Evolutionary conservation across 1,284 basidiomycete species (phyloP), one percentile per base, ranked within the genome.

Genomic region (Puccinia novopanici): DNA sequence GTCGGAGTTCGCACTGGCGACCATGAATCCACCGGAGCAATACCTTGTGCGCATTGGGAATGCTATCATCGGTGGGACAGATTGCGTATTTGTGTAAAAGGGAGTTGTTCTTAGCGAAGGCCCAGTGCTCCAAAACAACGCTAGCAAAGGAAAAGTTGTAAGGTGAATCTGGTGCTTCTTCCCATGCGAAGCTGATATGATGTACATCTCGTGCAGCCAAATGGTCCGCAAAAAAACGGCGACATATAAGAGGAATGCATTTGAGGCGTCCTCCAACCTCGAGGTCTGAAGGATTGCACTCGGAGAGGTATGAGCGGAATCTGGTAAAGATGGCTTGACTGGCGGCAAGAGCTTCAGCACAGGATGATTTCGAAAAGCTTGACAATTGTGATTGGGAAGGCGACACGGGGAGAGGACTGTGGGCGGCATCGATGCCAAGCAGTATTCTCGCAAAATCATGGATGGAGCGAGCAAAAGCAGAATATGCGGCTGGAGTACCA

Each of bases 151-250:
- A 67, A n/a, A 15, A 5, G 63, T 67, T 67, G 37, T 67, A 67
- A n/a, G 63, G 63, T 9, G 34, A 67, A 48, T 17, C 63, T 42
- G 63, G 63, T 19, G 42, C 24, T 67, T 42, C 37, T 10, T 42
- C 63, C 63, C 63, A 67, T 9, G 34, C 63, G 45, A 67, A 67
- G 17, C 63, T 67, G 15, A 67, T 30, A 27, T 67, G 63, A 42
- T 42, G 17, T 15, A 67, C 27, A 45, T 40, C 34, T 12, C 24
- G 6, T 19, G 40, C 17, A 19, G 63, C 63, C 4, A 67, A 17
- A 13, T 67, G 37, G 40, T 67, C 37, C 12, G 6, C 37, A 67
- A 67, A 67, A 67, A 67, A 67, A 42, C 45, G 63, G 42, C 24
- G 37, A 45, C 63, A 67, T 24, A 67, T 27, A 17, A 67, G 10